Evolutionary conservation across 306 rosid genomes (phyloP), one percentile per base, ranked within the genome.

Genomic region (Trifolium dubium): DNA sequence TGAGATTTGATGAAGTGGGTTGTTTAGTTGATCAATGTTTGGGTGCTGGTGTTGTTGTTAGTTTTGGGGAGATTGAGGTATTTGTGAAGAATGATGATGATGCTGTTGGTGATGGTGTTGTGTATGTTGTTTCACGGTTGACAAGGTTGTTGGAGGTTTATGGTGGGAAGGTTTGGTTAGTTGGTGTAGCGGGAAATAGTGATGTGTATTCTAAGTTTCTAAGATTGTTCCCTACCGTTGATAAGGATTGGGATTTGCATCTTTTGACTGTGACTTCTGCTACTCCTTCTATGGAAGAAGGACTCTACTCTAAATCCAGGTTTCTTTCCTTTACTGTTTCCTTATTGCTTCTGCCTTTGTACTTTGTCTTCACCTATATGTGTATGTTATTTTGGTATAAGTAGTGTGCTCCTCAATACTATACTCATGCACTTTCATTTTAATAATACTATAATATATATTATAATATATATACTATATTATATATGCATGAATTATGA

Each of bases 181-280:
- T 92, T 3, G 97, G 95, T 2, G 86, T 82, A 46, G 90, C 86
- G 1, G 92, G 81, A 71, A 85, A 74, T 15, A 44, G 73, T 11
- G 93, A 88, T 18, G 72, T 69, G 0, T 86, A 87, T 64, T 67
- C 75, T 7, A 92, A 87, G 92, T 83, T 95, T 17, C 11, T 80
- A 13, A 75, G 74, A 49, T 53, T 73, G 81, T 92, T 90, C 54
- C 91, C 92, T 9, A 67, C 59, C 2, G 71, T 87, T 10, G 90
- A 87, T 51, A 92, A 81, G 59, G 92, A 90, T 72, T 95, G 91
- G 99, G 97, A 85, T 83, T 82, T 95, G 76, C 87, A 87, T 76
- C 67, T 83, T 5, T 77, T 95, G 77, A 89, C 99, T 79, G 86
- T 95, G 77, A 90, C 96, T 67, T 83, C 89, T 58, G 88, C 90